phyloP scores from a whole-genome alignment of 805 yeast species.

The Candida broadrunensis region DNA sequence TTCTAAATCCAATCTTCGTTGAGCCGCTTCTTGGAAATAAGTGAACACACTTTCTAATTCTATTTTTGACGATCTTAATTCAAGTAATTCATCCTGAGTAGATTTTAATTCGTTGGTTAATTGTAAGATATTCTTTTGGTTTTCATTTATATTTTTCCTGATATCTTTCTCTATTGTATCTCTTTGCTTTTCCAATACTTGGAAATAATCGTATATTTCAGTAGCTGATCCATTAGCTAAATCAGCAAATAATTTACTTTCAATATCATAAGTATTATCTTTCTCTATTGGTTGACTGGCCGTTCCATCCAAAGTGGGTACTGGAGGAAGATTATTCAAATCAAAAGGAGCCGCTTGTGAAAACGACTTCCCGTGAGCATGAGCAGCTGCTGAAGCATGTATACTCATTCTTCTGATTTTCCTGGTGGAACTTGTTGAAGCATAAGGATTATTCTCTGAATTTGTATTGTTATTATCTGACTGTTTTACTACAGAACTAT shows the following conservation, averaged over 20 bases:
- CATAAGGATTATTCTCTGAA: slow-evolving; percentile 5
- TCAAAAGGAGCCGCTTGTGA: slow-evolving; percentile 21
- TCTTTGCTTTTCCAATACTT: slow-evolving; percentile 48
- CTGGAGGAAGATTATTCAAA: slow-evolving; percentile 26
- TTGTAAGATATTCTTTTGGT: slow-evolving; percentile 58
- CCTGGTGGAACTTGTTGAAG: slow-evolving; percentile 6
- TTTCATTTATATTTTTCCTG: slow-evolving; percentile 56
- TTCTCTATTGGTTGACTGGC: not conserved
- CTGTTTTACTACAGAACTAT: not conserved
- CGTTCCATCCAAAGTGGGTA: slow-evolving; percentile 16
- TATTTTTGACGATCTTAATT: slow-evolving; percentile 55
- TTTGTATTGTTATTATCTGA: not conserved
- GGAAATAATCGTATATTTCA: slow-evolving; percentile 68
- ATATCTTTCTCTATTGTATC: slow-evolving; percentile 53
- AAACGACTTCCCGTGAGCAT: slow-evolving; percentile 23
- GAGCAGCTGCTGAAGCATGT: slow-evolving; percentile 37
- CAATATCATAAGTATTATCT: slow-evolving; percentile 7
- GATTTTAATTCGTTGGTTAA: slow-evolving; percentile 58
- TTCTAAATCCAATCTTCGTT: slow-evolving; percentile 50
- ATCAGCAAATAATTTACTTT: slow-evolving; percentile 26
- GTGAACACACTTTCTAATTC: slow-evolving; percentile 59
- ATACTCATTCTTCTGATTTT: slow-evolving; percentile 31
- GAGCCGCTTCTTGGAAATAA: slow-evolving; percentile 60
- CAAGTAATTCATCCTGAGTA: slow-evolving; percentile 64
- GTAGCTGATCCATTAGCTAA: slow-evolving; percentile 65